Percentiles rank a stretch among this genome's conserved stretches.
Conservation (phyloP, 1,284 basidiomycete species). For the Phaffia rhodozyma region DNA sequence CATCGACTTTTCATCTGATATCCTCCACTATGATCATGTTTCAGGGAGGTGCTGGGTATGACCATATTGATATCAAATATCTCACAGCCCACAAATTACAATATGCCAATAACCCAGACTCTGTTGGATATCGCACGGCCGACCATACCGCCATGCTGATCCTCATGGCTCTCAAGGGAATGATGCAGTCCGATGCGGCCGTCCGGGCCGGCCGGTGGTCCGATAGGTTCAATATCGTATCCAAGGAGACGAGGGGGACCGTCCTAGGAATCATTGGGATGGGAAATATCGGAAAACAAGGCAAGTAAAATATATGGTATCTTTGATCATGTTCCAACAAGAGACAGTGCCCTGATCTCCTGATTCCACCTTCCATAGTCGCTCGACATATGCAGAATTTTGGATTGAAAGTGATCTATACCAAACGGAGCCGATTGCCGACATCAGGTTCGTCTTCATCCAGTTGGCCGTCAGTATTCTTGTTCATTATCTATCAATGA, state of each 20-base stretch:
- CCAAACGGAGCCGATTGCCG: conserved; percentile 22
- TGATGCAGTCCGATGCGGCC: conserved; percentile 18
- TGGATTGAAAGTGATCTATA: conserved; percentile 26
- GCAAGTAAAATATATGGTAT: no score
- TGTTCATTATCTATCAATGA: no score
- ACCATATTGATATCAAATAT: conserved; percentile 10
- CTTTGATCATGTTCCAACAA: neutral
- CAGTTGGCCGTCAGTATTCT: neutral
- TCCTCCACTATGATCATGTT: no score
- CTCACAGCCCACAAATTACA: conserved; percentile 19
- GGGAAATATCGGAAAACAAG: conserved; percentile 19
- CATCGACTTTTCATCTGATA: no score
- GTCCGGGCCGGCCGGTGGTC: conserved; percentile 13
- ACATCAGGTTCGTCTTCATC: conserved; percentile 17
- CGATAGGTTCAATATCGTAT: neutral
- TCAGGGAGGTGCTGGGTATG: neutral
- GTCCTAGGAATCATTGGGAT: conserved; percentile 20
- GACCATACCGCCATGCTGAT: conserved; percentile 26
- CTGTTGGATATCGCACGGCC: conserved; percentile 26
- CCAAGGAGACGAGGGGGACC: neutral
- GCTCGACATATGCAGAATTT: conserved; percentile 22
- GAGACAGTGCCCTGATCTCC: no score
- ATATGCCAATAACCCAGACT: conserved; percentile 28
- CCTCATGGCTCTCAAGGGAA: conserved; percentile 23
- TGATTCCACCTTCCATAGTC: conserved; percentile 8